Conservation (phyloP, 1,139 yeast genomes). For the Protomyces macrosporus region DNA sequence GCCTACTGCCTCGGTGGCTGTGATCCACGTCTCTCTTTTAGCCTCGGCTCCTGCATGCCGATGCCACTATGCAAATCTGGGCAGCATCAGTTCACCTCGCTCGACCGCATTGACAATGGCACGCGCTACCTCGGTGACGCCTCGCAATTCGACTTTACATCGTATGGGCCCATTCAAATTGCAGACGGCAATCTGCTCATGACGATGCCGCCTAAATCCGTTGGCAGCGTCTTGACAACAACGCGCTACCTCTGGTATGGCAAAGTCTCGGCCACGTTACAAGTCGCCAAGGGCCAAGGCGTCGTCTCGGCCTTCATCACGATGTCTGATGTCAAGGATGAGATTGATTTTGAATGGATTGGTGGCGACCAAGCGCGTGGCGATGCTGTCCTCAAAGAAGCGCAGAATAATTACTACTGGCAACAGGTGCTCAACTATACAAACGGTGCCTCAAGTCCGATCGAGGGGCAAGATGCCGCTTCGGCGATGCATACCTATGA, state of each 20-base stretch:
- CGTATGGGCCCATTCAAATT: constrained; percentile 59
- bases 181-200: constrained; percentile 53
- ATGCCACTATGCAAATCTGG: constrained; percentile 41
- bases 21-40: constrained; percentile 61
- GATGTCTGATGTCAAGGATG: constrained; percentile 78
- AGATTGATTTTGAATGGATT: constrained; percentile 79
- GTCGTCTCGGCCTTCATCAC: constrained; percentile 75
- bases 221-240: constrained; percentile 77
- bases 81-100: constrained; percentile 34
- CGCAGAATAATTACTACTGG: constrained; percentile 73
- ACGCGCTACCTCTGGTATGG: constrained; percentile 85
- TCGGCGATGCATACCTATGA: constrained; percentile 69
- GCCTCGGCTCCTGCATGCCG: constrained; percentile 63
- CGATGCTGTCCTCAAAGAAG: constrained; percentile 50
- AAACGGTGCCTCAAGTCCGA: constrained; percentile 45
- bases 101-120: constrained; percentile 39
- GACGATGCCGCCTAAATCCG: constrained; percentile 71
- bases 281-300: constrained; percentile 70
- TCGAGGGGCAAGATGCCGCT: constrained; percentile 51
- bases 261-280: constrained; percentile 60
- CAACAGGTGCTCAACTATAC: constrained; percentile 67
- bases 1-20: constrained; percentile 76
- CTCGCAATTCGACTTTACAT: constrained; percentile 63
- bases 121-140: constrained; percentile 66
- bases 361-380: constrained; percentile 43